phyloP scores from a whole-genome alignment of 768 basidiomycete species.

The Suillus americanus region DNA sequence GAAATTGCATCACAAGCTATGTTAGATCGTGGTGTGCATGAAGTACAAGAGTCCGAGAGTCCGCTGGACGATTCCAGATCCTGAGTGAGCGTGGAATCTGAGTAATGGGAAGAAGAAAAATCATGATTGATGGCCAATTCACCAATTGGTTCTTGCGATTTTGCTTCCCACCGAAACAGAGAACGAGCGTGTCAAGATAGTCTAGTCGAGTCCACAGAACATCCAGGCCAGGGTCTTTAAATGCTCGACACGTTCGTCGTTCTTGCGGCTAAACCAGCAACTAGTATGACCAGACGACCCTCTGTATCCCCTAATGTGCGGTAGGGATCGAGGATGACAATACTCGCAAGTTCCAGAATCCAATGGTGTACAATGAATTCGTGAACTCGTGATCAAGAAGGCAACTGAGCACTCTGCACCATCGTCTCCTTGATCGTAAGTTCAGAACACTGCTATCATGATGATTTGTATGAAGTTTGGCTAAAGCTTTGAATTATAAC shows the following conservation, averaged over 20 bases:
- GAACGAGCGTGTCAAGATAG: neutral
- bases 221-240: neutral
- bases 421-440: too few species aligned
- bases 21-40: too few species aligned
- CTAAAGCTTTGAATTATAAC: slow-evolving; percentile 20
- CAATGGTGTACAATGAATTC: too few species aligned
- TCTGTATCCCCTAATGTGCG: neutral
- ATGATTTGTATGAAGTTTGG: too few species aligned
- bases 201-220: slow-evolving; percentile 5
- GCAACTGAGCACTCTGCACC: too few species aligned
- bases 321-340: neutral
- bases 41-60: too few species aligned
- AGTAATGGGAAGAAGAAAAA: neutral
- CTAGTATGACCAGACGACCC: too few species aligned
- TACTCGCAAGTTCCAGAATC: too few species aligned
- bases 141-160: neutral
- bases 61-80: neutral
- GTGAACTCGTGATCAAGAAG: too few species aligned
- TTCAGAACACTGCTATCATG: too few species aligned
- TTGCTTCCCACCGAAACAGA: neutral
- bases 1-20: too few species aligned
- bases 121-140: neutral
- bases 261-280: neutral
- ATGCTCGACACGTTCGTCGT: slow-evolving; percentile 1
- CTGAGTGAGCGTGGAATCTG: neutral